phyloP scores from a whole-genome alignment of 352 stramenopile species.

The Phytophthora pseudosyringae region DNA sequence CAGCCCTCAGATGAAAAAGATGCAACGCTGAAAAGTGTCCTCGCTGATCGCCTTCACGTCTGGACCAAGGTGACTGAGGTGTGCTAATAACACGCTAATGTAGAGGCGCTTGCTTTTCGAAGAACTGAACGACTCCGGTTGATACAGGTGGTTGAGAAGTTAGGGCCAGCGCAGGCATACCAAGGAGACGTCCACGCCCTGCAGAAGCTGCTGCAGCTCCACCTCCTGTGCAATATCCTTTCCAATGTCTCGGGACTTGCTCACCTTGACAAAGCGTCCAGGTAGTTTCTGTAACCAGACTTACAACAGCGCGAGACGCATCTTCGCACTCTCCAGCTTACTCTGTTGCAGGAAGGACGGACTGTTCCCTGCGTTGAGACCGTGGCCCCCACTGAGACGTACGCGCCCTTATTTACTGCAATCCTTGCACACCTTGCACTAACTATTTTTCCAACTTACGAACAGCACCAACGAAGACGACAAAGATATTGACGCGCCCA shows the following conservation, averaged over 20 bases:
- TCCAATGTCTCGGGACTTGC: slow-evolving; percentile 4
- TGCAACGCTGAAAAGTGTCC: slow-evolving; percentile 28
- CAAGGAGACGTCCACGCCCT: slow-evolving; percentile 45
- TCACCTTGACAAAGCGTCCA: neutral
- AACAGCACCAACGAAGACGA: slow-evolving; percentile 20
- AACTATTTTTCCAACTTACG: neutral
- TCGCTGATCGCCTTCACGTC: slow-evolving; percentile 32
- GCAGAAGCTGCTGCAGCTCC: slow-evolving; percentile 57
- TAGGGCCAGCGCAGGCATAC: slow-evolving; percentile 41
- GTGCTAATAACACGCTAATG: neutral
- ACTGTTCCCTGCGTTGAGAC: neutral
- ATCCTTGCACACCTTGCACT: slow-evolving; percentile 1
- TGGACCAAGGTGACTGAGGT: slow-evolving; percentile 52
- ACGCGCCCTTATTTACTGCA: slow-evolving; percentile 21
- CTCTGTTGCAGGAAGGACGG: slow-evolving; percentile 48
- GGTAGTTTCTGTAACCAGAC: slow-evolving; percentile 15
- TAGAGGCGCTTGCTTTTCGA: neutral
- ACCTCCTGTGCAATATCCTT: slow-evolving; percentile 78
- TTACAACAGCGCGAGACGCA: slow-evolving; percentile 68
- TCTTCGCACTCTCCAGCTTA: slow-evolving; percentile 61
- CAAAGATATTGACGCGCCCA: slow-evolving; percentile 8
- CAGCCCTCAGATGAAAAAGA: slow-evolving; percentile 1
- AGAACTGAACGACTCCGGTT: slow-evolving; percentile 4
- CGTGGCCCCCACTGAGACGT: slow-evolving; percentile 8
- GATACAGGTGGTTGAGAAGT: slow-evolving; percentile 36